A percentile compares a stretch with the other conserved stretches of the same genome.
Evolutionary conservation across 306 rosid species (phyloP).

Genomic region (Quercus alba): DNA sequence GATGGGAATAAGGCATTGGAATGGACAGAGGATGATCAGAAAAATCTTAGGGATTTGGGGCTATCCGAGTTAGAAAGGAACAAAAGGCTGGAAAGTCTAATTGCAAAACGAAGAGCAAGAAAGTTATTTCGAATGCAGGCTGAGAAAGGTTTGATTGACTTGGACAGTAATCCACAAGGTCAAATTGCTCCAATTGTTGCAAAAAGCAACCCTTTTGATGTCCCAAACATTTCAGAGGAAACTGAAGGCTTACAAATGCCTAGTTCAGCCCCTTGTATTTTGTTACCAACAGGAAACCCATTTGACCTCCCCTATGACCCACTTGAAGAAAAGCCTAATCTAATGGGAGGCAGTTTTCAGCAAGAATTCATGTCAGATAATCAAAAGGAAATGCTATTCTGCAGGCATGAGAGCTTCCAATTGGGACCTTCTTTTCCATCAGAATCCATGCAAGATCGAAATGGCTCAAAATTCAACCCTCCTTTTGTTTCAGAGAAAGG

Average conservation of each 20-base stretch:
- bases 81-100: constrained; percentile 66
- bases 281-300: constrained; percentile 49
- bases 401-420: constrained; percentile 73
- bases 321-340: constrained; percentile 64
- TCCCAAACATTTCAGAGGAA: constrained; percentile 24
- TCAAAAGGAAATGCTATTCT: constrained; percentile 43
- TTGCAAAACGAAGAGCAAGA: constrained; percentile 68
- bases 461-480: not conserved
- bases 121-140: constrained; percentile 31
- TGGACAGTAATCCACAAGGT: constrained; percentile 15
- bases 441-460: constrained; percentile 26
- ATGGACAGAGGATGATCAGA: constrained; percentile 88
- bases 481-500: constrained; percentile 25
- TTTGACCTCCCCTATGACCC: constrained; percentile 77
- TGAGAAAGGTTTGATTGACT: constrained; percentile 33
- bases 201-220: constrained; percentile 20
- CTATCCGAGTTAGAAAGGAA: constrained; percentile 81
- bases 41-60: constrained; percentile 72
- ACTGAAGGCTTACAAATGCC: constrained; percentile 49
- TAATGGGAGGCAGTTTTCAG: constrained; percentile 50
- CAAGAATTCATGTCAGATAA: constrained; percentile 48
- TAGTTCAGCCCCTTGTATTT: constrained; percentile 73
- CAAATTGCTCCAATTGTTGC: constrained; percentile 50
- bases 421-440: constrained; percentile 31
- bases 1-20: constrained; percentile 53